Conservation (phyloP, 176 grass and related monocot species). For the Avena atlantica region DNA sequence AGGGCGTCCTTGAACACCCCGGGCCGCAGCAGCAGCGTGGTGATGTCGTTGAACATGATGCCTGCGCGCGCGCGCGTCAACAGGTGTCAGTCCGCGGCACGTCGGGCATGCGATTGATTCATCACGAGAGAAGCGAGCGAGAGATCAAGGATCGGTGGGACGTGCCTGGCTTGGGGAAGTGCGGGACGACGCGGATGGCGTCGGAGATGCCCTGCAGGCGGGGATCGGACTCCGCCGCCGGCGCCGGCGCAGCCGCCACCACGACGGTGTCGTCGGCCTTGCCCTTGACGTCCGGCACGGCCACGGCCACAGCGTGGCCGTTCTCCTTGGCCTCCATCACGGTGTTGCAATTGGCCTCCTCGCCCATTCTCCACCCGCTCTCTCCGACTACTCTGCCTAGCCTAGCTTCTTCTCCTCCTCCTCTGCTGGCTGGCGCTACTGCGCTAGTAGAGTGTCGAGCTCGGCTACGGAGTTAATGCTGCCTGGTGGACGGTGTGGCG, state of each 20-base stretch:
- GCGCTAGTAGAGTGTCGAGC: slow-evolving; percentile 21
- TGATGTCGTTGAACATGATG: slow-evolving; percentile 99
- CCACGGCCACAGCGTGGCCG: slow-evolving; percentile 24
- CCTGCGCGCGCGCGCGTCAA: slow-evolving; percentile 41
- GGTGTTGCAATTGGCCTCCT: slow-evolving; percentile 51
- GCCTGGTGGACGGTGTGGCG: slow-evolving; percentile 34
- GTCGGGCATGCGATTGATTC: neutral
- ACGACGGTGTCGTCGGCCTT: neutral
- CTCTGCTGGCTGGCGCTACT: neutral
- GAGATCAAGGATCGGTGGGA: neutral
- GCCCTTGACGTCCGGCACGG: neutral
- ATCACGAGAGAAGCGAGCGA: neutral
- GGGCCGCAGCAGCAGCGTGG: slow-evolving; percentile 80
- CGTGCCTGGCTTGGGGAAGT: slow-evolving; percentile 94
- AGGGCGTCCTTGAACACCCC: slow-evolving; percentile 85
- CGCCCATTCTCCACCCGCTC: slow-evolving; percentile 41
- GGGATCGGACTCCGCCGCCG: slow-evolving; percentile 43
- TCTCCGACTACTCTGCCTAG: too few relatives aligned
- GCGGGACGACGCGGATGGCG: slow-evolving; percentile 89
- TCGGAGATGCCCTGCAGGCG: slow-evolving; percentile 78
- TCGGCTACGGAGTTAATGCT: slow-evolving; percentile 43
- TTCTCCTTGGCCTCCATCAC: slow-evolving; percentile 53
- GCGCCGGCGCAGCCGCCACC: too few relatives aligned
- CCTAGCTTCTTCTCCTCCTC: neutral
- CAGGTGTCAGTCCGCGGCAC: neutral